phyloP scores from a whole-genome alignment of 2,329 filamentous ascomycete species.

The Coleophoma cylindrospora region DNA sequence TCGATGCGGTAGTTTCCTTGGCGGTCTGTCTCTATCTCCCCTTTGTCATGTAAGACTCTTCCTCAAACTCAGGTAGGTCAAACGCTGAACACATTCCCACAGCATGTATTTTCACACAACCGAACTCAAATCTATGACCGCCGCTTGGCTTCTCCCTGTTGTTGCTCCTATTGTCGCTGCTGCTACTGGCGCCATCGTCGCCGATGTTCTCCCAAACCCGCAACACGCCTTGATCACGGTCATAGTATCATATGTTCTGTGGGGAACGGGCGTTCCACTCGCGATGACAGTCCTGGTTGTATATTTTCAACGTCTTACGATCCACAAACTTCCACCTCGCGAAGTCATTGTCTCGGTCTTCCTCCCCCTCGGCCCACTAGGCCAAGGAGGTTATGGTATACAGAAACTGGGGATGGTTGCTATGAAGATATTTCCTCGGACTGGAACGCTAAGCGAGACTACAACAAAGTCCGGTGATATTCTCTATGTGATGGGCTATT shows the following conservation, averaged over 20 bases:
- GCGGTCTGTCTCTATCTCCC: constrained; percentile 46
- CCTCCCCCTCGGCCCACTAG: constrained; percentile 60
- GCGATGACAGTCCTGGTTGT: constrained; percentile 57
- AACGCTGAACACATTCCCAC: neutral
- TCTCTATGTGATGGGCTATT: constrained; percentile 38
- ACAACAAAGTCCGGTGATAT: constrained; percentile 58
- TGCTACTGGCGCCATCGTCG: constrained; percentile 56
- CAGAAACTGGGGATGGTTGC: constrained; percentile 10
- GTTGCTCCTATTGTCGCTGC: constrained; percentile 60
- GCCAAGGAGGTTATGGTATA: constrained; percentile 55
- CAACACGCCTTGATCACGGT: constrained; percentile 55
- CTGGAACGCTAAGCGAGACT: constrained; percentile 21
- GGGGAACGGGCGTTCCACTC: constrained; percentile 57
- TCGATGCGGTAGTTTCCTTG: constrained; percentile 46
- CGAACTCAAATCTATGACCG: constrained; percentile 52
- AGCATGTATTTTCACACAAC: constrained; percentile 16
- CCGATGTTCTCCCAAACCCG: constrained; percentile 47
- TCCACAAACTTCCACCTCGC: constrained; percentile 59
- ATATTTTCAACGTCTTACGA: constrained; percentile 62
- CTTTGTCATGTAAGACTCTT: constrained; percentile 41
- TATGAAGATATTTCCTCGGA: constrained; percentile 7
- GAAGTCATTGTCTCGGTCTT: constrained; percentile 65
- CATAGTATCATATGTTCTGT: constrained; percentile 59
- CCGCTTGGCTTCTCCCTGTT: constrained; percentile 59
- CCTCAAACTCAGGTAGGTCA: neutral